Conservation (phyloP, 768 basidiomycete species). For the Dictyophora rubrovolvata region DNA sequence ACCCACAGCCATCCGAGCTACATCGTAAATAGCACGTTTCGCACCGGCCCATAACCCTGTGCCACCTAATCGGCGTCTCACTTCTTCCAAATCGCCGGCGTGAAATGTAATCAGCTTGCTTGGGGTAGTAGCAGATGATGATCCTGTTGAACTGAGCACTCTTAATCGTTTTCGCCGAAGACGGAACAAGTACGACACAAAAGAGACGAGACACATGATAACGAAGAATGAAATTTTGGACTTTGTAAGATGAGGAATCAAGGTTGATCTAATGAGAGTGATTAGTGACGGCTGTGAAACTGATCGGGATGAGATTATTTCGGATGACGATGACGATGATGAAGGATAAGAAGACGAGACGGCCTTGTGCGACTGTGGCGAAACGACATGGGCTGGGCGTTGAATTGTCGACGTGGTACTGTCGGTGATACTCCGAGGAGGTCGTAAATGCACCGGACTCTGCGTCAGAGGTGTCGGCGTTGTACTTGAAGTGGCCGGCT, state of each 20-base stretch:
- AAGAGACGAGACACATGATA: conserved; percentile 30
- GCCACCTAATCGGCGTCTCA: conserved; percentile 43
- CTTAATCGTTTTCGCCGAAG: conserved; percentile 32
- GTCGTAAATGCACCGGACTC: conserved; percentile 16
- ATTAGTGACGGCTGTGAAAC: conserved; percentile 16
- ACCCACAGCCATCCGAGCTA: conserved; percentile 66
- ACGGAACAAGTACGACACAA: conserved; percentile 41
- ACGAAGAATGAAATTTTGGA: conserved; percentile 39
- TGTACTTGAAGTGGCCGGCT: conserved; percentile 15
- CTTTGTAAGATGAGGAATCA: conserved; percentile 38
- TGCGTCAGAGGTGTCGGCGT: conserved; percentile 19
- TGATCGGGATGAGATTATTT: conserved; percentile 6
- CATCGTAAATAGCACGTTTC: conserved; percentile 47
- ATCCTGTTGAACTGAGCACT: conserved; percentile 12
- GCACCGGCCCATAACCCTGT: conserved; percentile 40
- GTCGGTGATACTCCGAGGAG: conserved; percentile 18
- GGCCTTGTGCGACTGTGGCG: conserved; percentile 12
- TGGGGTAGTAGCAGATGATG: neutral
- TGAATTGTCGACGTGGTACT: conserved; percentile 17
- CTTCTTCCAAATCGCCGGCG: conserved; percentile 43
- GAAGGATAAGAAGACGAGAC: conserved; percentile 13
- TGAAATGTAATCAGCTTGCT: neutral
- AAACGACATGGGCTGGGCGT: conserved; percentile 15
- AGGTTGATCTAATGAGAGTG: conserved; percentile 36
- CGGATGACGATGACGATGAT: conserved; percentile 10